Evolutionary conservation across 805 yeast genomes (phyloP).

Genomic region (Candida insectorum): DNA sequence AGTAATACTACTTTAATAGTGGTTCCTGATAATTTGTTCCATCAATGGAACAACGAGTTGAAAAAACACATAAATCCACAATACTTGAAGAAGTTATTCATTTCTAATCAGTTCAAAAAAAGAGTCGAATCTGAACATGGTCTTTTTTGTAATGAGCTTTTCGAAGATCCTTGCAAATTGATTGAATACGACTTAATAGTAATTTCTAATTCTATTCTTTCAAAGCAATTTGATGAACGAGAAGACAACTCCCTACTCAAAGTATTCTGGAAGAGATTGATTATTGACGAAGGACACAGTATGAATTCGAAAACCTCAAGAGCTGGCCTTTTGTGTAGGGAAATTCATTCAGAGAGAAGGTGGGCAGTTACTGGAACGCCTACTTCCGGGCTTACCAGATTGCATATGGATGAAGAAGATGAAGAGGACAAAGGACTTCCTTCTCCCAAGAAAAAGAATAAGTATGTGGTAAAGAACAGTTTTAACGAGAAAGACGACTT

Average conservation of each 20-base stretch:
- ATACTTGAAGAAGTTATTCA: constrained; percentile 30
- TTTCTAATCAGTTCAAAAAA: constrained; percentile 30
- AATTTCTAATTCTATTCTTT: constrained; percentile 45
- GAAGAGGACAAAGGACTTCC: constrained; percentile 10
- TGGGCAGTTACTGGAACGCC: constrained; percentile 82
- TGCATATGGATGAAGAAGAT: constrained; percentile 44
- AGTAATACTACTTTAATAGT: constrained; percentile 56
- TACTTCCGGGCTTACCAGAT: constrained; percentile 61
- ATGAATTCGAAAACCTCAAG: constrained; percentile 52
- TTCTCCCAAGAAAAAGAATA: constrained; percentile 17
- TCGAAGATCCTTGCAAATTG: constrained; percentile 26
- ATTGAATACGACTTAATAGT: constrained; percentile 51
- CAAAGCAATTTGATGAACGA: constrained; percentile 32
- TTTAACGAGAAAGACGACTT: constrained; percentile 56
- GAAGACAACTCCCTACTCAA: constrained; percentile 33
- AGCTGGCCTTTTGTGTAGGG: constrained; percentile 46
- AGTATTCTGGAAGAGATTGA: constrained; percentile 64
- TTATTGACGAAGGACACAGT: constrained; percentile 76
- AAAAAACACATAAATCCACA: constrained; percentile 47
- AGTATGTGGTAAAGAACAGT: constrained; percentile 46
- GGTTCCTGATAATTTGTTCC: constrained; percentile 63
- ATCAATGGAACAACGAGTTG: constrained; percentile 63
- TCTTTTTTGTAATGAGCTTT: constrained; percentile 17
- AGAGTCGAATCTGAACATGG: constrained; percentile 12
- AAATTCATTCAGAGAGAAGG: constrained; percentile 53